Percentiles rank a stretch among this genome's conserved stretches.
Evolutionary conservation across 202 grass and related monocot species (phyloP).

Genomic region (Schoenoplectus tabernaemontani): DNA sequence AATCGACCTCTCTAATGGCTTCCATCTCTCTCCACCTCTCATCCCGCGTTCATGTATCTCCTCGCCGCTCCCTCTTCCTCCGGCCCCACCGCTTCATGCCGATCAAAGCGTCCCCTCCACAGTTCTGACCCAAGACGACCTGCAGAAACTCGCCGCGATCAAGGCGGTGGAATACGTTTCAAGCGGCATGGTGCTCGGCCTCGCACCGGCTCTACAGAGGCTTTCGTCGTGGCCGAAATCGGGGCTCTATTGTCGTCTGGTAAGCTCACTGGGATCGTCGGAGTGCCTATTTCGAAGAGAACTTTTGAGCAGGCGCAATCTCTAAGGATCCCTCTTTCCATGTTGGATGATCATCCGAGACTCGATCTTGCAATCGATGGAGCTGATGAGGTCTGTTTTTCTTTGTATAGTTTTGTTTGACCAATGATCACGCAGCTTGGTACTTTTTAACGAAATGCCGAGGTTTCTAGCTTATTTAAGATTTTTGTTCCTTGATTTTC

Average conservation of each 20-base stretch:
- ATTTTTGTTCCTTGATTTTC: not conserved
- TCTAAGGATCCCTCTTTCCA: conserved; percentile 82
- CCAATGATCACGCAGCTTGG: not conserved
- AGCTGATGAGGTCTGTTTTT: conserved; percentile 76
- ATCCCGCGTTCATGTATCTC: conserved; percentile 5
- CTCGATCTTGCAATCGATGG: conserved; percentile 94
- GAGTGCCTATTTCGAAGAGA: conserved; percentile 92
- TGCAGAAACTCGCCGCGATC: conserved; percentile 80
- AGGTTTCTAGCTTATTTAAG: not conserved
- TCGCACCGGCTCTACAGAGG: conserved; percentile 88
- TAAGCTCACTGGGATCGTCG: conserved; percentile 67
- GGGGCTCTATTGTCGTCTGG: conserved; percentile 59
- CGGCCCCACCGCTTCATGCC: not conserved
- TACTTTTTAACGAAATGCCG: not conserved
- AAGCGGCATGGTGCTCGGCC: conserved; percentile 87
- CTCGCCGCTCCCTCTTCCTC: not conserved
- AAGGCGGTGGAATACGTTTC: conserved; percentile 77
- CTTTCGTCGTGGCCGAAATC: conserved; percentile 89
- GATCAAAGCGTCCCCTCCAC: conserved; percentile 33
- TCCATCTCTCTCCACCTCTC: conserved; percentile 36
- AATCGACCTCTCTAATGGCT: conserved; percentile 14
- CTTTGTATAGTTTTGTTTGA: not conserved
- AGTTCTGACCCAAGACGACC: conserved; percentile 74
- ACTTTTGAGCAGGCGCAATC: conserved; percentile 87
- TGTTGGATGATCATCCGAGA: conserved; percentile 65